These are phyloP conservation scores for Strigomonas culicis DNA, from an alignment of 208 protist species.

Conservation along the genomic window DNA sequence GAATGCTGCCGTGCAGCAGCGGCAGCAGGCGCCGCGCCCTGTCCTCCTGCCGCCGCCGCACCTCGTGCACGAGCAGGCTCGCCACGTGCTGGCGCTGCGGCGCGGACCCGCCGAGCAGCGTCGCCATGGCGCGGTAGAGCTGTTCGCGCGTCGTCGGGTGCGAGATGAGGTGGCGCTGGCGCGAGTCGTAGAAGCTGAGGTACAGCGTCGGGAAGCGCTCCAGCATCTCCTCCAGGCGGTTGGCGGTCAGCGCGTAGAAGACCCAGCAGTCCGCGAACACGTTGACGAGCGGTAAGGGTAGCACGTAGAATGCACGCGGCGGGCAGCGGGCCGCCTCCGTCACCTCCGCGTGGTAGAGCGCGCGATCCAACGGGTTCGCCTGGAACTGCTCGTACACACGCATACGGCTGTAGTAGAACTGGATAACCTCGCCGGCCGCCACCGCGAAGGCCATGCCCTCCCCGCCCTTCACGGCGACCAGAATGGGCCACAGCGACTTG, in stretches of 20 bases:
- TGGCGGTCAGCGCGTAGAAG: conserved; percentile 1
- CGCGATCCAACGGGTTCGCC: neutral
- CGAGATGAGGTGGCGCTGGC: conserved; percentile 19
- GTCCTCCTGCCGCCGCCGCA: neutral
- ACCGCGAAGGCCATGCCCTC: conserved; percentile 6
- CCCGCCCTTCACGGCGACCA: neutral
- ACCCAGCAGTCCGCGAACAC: conserved; percentile 16
- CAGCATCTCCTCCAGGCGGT: neutral
- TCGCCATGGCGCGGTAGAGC: conserved; percentile 19
- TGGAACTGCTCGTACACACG: conserved; percentile 17
- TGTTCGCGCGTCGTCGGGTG: conserved; percentile 14
- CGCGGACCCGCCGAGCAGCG: conserved; percentile 13
- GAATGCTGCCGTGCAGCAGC: conserved; percentile 13
- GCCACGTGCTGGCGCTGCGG: conserved; percentile 9
- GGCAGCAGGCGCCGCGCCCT: neutral
- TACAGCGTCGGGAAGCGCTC: conserved; percentile 5
- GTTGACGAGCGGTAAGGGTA: conserved; percentile 15
- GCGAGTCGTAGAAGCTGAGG: conserved; percentile 15
- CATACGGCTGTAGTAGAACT: conserved; percentile 27
- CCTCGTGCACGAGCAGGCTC: conserved; percentile 3
- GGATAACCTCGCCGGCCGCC: conserved; percentile 1
- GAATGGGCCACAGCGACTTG: neutral
- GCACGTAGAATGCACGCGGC: conserved; percentile 8
- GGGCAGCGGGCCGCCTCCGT: conserved; percentile 2
- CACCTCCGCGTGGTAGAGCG: neutral